Evolutionary conservation across 2,329 filamentous ascomycete genomes (phyloP), one percentile per base, ranked within the genome.

Genomic region (Aureobasidium melanogenum): DNA sequence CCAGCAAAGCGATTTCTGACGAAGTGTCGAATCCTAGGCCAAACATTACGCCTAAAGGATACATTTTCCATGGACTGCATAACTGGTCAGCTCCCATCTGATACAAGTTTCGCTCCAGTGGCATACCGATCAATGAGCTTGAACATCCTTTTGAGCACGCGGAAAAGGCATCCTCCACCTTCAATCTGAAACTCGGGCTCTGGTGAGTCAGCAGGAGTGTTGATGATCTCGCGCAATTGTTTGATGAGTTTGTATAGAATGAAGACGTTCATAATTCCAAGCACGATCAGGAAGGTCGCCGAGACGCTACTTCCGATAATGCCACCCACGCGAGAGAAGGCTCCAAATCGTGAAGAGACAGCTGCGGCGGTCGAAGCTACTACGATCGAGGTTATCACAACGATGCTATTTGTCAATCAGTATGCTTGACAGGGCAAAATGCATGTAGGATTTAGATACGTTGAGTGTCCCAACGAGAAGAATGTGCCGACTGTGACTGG

Each of bases 21-120:
- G 89, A 95, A 0, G 94, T 97, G 71, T 97, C 94, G 71, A 99
- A 97, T 0, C 93, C 94, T 0, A 97, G 79, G 0, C 93, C 94
- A 61, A 80, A 97, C 5, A 97, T 77, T 0, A 97, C 81, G 0
- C 93, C 93, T 0, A 96, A 77, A 0, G 91, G 91, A 67, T 95
- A 94, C 91, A 96, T 96, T 74, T 97, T 97, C 93, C 93, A 97
- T 0, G 89, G 88, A 5, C 83, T 76, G 51, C 26, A 15, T 12
- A 14, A 2, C 39, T 12, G 22, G 54, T 43, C 50, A 30, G 52
- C 52, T 46, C 7, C 30, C 5, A 12, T 9, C 7, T 15, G 7
- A 28, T 30, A 15, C 3, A 10, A 30, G 7, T 46, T 26, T n/a
- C 19, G 24, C 7, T 41, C n/a, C 9, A 44, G 14, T 32, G n/a